phyloP scores from a whole-genome alignment of 441 rosid species.

The Flueggea neowawraea region DNA sequence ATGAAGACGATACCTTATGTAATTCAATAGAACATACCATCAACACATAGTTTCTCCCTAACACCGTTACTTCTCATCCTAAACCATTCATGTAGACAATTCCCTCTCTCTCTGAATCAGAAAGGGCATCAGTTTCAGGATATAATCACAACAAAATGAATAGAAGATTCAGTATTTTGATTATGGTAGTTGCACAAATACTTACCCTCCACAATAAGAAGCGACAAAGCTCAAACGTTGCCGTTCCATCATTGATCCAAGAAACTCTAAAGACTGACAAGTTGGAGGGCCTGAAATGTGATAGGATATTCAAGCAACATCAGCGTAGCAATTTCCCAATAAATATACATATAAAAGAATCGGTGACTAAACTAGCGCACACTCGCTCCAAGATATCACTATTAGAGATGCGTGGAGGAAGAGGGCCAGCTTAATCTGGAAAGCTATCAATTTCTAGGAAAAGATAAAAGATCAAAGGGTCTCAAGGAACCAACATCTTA shows the following conservation, averaged over 20 bases:
- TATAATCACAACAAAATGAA: slow-evolving; percentile 8
- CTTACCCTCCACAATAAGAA: slow-evolving; percentile 95
- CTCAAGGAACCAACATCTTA: slow-evolving; percentile 8
- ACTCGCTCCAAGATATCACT: neutral
- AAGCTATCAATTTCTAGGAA: neutral
- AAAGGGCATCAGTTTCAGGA: slow-evolving; percentile 15
- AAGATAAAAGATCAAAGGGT: neutral
- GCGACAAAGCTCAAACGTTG: slow-evolving; percentile 89
- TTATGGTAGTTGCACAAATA: slow-evolving; percentile 4
- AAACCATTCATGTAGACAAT: slow-evolving; percentile 81
- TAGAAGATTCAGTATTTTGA: slow-evolving; percentile 15
- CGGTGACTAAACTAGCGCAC: neutral
- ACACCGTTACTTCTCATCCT: slow-evolving; percentile 66
- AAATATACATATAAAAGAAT: neutral
- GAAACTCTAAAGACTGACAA: slow-evolving; percentile 82
- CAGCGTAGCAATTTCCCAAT: neutral
- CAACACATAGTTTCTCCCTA: slow-evolving; percentile 61
- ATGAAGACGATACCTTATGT: neutral
- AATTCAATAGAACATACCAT: slow-evolving; percentile 48
- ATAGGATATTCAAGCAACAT: slow-evolving; percentile 13
- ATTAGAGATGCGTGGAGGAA: neutral
- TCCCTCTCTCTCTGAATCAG: slow-evolving; percentile 77
- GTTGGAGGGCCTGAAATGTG: slow-evolving; percentile 69
- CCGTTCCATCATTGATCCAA: slow-evolving; percentile 97
- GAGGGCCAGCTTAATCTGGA: neutral